Base-by-base conservation (phyloP, 192 early-diverging fungal genomes). In the Coemansia sp. region DNA sequence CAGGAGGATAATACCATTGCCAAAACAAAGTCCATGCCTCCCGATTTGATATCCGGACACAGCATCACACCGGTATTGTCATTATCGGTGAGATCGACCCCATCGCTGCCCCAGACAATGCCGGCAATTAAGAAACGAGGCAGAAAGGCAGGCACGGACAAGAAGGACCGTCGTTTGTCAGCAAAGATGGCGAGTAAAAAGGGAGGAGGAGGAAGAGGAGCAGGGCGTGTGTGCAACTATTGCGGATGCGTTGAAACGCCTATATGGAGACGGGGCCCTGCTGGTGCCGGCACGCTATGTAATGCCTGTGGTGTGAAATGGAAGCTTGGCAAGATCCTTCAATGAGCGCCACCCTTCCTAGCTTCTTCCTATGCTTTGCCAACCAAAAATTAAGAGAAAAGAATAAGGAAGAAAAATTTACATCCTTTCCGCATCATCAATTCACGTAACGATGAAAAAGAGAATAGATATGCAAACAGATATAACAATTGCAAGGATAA, bases 241-340 rank as follows among this genome's bases (percentile, higher is more conserved):
- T 92, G 91, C 64, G 74, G 81, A 12, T 86, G 85, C 46, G 87
- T 77, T 42, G 84, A 84, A 11, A 92, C 91, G 7, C 91, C 91
- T 10, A 92, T 92, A 80, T 92, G 91, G 91, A 84, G 91, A 22
- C 85, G 91, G 39, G 91, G 91, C 4, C 91, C 91, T 0, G 71
- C 84, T 17, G 91, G 91, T 5, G 80, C 87, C 8, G 85, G 87
- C 5, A 93, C 91, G 1, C 77, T 93, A 5, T 93, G 91, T 63
- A 93, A 93, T 70, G 90, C 90, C 1, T 93, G 91, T 63, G 91
- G 91, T 10, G 91, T 93, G 11, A 91, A 91, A 64, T 93, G 91
- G 91, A 91, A 90, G 58, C 84, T 89, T 57, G 92, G 92, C 55
- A 93, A 92, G 63, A 90, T 92, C 37, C 54, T 90, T 10, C 72